Percentiles rank a stretch among this genome's conserved stretches.
These are phyloP conservation scores for Teratosphaeria epicoccoides DNA, from an alignment of 2,329 filamentous ascomycete genomes.

Conservation along the genomic window DNA sequence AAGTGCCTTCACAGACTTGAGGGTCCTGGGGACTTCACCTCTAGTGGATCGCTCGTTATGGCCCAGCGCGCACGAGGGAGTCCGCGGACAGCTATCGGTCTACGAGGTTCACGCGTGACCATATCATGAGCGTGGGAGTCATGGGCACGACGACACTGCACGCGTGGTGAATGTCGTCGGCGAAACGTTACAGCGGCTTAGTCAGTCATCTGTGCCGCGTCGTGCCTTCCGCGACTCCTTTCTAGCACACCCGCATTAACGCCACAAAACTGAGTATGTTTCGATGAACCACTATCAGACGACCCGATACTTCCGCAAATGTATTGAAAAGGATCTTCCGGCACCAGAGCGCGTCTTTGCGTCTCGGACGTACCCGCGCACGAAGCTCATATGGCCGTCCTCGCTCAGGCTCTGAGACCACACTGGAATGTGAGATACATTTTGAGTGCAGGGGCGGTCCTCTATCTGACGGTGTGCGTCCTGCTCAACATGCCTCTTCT, in stretches of 20 bases:
- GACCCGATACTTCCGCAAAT: neutral
- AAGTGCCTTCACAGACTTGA: too few relatives aligned
- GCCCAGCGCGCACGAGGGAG: too few relatives aligned
- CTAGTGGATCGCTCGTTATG: too few relatives aligned
- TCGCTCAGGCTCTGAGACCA: neutral
- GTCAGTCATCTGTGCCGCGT: neutral
- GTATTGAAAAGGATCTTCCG: neutral
- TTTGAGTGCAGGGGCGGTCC: neutral
- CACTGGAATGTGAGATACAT: constrained; percentile 4
- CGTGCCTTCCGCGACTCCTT: neutral
- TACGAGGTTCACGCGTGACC: too few relatives aligned
- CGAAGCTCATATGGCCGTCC: neutral
- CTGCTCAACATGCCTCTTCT: constrained; percentile 33
- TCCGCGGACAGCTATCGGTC: too few relatives aligned
- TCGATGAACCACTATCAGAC: neutral
- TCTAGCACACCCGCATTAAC: neutral
- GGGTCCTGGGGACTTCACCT: too few relatives aligned
- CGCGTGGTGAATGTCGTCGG: neutral
- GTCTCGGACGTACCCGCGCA: neutral
- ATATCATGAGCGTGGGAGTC: too few relatives aligned
- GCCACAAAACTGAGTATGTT: too few relatives aligned
- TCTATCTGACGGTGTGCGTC: constrained; percentile 18
- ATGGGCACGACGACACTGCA: neutral
- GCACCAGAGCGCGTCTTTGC: neutral
- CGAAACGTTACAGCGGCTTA: neutral